These are phyloP conservation scores for Pogostemon cablin DNA, from an alignment of 257 asterid species.

Conservation along the genomic window DNA sequence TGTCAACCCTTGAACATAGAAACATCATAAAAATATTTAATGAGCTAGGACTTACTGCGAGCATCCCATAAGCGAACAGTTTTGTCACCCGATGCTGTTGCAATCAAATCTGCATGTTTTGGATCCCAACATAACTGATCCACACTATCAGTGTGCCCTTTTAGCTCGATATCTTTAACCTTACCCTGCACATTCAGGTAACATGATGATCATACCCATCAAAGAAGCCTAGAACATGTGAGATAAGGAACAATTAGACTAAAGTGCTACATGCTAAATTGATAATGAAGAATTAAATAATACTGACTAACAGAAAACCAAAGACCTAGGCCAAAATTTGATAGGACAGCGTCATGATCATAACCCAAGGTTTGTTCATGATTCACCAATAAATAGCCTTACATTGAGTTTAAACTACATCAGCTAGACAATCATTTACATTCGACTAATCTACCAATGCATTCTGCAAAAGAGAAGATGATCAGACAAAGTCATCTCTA, in stretches of 20 bases:
- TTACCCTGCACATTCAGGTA: conserved; percentile 60
- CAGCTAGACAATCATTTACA: conserved; percentile 6
- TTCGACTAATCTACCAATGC: conserved; percentile 8
- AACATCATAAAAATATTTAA: conserved; percentile 5
- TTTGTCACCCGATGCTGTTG: conserved; percentile 98
- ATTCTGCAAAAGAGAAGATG: conserved; percentile 11
- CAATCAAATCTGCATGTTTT: conserved; percentile 90
- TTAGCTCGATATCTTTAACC: conserved; percentile 87
- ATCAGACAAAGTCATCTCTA: not conserved
- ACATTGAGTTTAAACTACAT: not conserved
- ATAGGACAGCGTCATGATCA: not conserved
- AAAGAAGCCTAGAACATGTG: conserved; percentile 9
- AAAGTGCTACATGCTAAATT: not conserved
- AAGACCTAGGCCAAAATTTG: not conserved
- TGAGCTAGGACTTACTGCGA: conserved; percentile 68
- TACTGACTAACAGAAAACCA: conserved; percentile 10
- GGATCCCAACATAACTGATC: conserved; percentile 99
- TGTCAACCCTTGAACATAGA: conserved; percentile 15
- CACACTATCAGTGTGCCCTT: conserved; percentile 95
- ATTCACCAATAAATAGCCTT: not conserved
- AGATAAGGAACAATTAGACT: conserved; percentile 1
- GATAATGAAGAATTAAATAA: not conserved
- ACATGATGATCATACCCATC: conserved; percentile 11
- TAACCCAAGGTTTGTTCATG: not conserved
- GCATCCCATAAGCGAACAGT: conserved; percentile 99